Conservation (phyloP, 1,139 yeast species). For the Debaryomyces nepalensis region DNA sequence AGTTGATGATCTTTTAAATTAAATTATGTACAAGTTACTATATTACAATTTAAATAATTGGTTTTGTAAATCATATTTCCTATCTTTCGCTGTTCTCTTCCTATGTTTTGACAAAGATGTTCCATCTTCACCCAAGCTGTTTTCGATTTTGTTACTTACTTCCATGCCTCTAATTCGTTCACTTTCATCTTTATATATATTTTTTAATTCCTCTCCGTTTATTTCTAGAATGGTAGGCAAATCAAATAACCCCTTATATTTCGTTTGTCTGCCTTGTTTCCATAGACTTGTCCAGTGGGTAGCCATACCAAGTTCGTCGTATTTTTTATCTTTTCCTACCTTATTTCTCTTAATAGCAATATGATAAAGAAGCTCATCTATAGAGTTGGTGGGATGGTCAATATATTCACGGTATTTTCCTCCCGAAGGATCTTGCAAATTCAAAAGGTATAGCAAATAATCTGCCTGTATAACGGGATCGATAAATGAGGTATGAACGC, state of each 20-base stretch:
- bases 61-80: slow-evolving; percentile 47
- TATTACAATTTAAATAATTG: slow-evolving; percentile 41
- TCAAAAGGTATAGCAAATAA: slow-evolving; percentile 74
- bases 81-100: slow-evolving; percentile 51
- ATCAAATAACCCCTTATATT: slow-evolving; percentile 44
- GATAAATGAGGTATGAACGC: slow-evolving; percentile 69
- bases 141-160: slow-evolving; percentile 34
- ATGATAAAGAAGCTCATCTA: slow-evolving; percentile 61
- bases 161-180: slow-evolving; percentile 35
- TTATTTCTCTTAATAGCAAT: slow-evolving; percentile 52
- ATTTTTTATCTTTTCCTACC: slow-evolving; percentile 35
- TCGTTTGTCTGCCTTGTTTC: slow-evolving; percentile 57
- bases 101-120: slow-evolving; percentile 40
- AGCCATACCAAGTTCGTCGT: slow-evolving; percentile 68
- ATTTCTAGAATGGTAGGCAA: slow-evolving; percentile 38
- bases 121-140: slow-evolving; percentile 49
- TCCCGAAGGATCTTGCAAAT: slow-evolving; percentile 60
- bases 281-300: slow-evolving; percentile 69
- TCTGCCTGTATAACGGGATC: slow-evolving; percentile 92
- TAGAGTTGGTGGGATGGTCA: slow-evolving; percentile 73
- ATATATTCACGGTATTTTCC: slow-evolving; percentile 50
- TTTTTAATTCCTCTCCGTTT: slow-evolving; percentile 30
- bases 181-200: slow-evolving; percentile 34
- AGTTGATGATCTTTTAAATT: slow-evolving; percentile 31
- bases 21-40: slow-evolving; percentile 12